Percentiles rank a stretch among this genome's conserved stretches.
These are phyloP conservation scores for Suillus fuscotomentosus DNA, from an alignment of 768 basidiomycete genomes.

Conservation along the genomic window DNA sequence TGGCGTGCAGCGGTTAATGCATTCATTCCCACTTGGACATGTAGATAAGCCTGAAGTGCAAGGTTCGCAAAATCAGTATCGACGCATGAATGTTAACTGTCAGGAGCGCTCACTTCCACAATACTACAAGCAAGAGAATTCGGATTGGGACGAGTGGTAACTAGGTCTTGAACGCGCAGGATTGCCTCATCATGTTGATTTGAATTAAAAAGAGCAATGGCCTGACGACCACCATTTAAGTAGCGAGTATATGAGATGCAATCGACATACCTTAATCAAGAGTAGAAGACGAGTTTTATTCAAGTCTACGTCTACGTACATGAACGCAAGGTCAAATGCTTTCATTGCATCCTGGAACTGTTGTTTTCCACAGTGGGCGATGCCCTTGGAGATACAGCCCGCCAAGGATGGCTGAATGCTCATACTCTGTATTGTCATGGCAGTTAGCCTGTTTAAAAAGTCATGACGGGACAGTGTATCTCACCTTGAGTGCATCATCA, in stretches of 20 bases:
- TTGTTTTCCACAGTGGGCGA: not conserved
- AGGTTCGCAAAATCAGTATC: not conserved
- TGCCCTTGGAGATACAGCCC: not conserved
- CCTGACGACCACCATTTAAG: not conserved
- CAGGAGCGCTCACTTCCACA: not conserved
- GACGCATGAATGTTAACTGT: not conserved
- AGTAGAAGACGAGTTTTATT: not conserved
- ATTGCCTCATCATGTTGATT: not conserved
- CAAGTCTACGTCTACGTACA: not conserved
- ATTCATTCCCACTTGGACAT: not conserved
- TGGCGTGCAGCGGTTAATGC: no score
- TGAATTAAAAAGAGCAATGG: not conserved
- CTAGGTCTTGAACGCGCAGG: not conserved
- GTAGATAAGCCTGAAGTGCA: not conserved
- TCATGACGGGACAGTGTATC: not conserved
- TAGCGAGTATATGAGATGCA: not conserved
- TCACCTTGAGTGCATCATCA: not conserved
- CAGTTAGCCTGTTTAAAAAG: not conserved
- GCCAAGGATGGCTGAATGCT: not conserved
- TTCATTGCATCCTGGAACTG: not conserved
- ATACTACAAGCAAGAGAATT: not conserved
- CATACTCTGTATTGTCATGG: not conserved
- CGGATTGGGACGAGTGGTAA: not conserved
- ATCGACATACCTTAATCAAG: not conserved
- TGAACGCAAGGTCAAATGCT: not conserved